Conservation (phyloP, 2,329 filamentous ascomycete species). For the Lizonia empirigonia region DNA sequence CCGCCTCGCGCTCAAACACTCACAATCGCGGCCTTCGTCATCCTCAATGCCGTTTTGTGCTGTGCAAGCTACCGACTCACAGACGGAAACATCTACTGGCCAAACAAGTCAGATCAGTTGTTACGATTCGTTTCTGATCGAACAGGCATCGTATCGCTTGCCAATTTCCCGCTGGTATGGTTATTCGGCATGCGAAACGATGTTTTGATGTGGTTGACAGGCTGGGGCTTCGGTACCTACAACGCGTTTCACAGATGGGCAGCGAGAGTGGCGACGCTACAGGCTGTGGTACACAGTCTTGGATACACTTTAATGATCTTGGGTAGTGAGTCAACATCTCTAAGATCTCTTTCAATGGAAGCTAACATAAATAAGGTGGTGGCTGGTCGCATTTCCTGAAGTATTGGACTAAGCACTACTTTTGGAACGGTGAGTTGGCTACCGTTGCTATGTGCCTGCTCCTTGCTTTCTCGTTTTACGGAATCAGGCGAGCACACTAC, state of each 20-base stretch:
- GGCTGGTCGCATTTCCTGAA: conserved; percentile 50
- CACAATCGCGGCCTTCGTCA: conserved; percentile 52
- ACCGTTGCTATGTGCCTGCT: conserved; percentile 53
- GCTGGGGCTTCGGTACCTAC: conserved; percentile 71
- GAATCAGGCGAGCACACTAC: conserved; percentile 58
- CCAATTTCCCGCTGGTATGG: conserved; percentile 69
- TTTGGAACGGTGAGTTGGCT: conserved; percentile 57
- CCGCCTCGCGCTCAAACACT: conserved; percentile 56
- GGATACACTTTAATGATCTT: conserved; percentile 60
- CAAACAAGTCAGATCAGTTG: conserved; percentile 46
- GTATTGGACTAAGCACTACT: conserved; percentile 54
- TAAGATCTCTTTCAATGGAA: not conserved
- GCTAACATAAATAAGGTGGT: conserved; percentile 5
- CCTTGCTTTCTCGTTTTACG: conserved; percentile 57
- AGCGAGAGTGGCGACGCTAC: conserved; percentile 65
- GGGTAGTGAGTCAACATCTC: conserved; percentile 21
- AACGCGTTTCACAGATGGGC: conserved; percentile 72
- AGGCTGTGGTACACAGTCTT: conserved; percentile 67
- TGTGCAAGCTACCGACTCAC: conserved; percentile 54
- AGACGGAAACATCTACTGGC: conserved; percentile 54
- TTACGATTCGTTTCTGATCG: conserved; percentile 66
- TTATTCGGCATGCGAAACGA: conserved; percentile 72
- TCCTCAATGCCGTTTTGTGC: conserved; percentile 53
- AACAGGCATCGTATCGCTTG: conserved; percentile 67
- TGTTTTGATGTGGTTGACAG: conserved; percentile 67